These are phyloP conservation scores for Citrus inodora DNA, from an alignment of 345 rosid genomes.

Conservation along the genomic window DNA sequence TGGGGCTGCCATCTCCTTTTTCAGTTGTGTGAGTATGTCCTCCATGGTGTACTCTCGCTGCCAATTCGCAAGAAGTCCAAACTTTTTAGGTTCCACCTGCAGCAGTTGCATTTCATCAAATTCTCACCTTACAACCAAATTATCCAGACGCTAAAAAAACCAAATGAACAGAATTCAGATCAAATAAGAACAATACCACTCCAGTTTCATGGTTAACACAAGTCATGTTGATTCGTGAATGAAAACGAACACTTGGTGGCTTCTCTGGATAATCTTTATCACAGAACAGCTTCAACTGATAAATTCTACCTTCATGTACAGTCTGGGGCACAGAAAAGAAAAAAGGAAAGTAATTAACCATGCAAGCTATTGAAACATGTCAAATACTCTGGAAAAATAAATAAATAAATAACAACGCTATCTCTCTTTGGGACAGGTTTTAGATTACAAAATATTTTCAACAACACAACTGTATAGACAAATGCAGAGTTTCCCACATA, in stretches of 20 bases:
- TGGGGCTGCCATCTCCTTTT: conserved; percentile 73
- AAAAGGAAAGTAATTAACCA: background rate
- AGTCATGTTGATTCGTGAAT: conserved; percentile 88
- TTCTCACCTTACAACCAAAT: background rate
- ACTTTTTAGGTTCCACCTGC: conserved; percentile 76
- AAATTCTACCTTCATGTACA: conserved; percentile 95
- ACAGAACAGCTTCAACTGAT: conserved; percentile 96
- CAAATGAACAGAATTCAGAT: background rate
- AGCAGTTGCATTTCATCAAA: conserved; percentile 11
- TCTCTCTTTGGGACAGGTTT: background rate
- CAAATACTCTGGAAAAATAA: background rate
- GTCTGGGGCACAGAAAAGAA: conserved; percentile 40
- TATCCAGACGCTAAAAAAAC: background rate
- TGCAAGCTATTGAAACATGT: background rate
- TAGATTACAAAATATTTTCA: background rate
- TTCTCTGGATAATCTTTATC: conserved; percentile 97
- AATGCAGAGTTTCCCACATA: background rate
- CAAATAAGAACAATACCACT: conserved; percentile 47
- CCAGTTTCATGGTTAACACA: conserved; percentile 96
- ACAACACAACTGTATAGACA: background rate
- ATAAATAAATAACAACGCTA: background rate
- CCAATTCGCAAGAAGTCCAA: conserved; percentile 71
- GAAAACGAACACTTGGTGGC: conserved; percentile 94
- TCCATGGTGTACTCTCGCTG: conserved; percentile 80
- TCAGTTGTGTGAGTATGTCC: conserved; percentile 67